Base-by-base conservation (phyloP, 805 yeast genomes). In the Suhomyces emberorum region DNA sequence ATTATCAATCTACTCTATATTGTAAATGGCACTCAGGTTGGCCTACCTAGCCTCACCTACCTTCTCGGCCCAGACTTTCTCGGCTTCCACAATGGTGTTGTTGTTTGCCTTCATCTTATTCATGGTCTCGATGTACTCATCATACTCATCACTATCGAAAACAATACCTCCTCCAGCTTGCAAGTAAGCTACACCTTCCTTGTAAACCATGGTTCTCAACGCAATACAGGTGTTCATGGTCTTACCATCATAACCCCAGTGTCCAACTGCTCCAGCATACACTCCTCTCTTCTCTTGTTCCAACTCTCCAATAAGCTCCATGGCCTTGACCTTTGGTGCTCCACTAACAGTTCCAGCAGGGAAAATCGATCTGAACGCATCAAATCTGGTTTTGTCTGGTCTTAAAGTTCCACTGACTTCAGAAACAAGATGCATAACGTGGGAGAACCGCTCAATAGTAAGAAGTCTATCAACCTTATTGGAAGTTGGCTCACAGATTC, bases 91-190 rank as follows among this genome's bases (percentile, higher is more conserved):
- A 56, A 93, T 82, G 10, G 97, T 88, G 46, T 78, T 77, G 61
- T 83, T 83, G 65, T 93, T 93, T 38, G 98, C 95, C 67, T 74
- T 79, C 95, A 93, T 88, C 69, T 93, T 93, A 72, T 93, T 93
- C 83, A 93, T 82, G 1, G 98, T 93, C 69, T 93, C 98, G 32
- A 88, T 69, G 60, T 88, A 93, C 67, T 93, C 98, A 44, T 91
- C 98, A 52, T 82, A 80, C 38, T 95, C 95, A 59, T 93, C 97
- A 45, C 95, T 83, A 59, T 93, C 98, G 58, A 71, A 82, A 16
- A 93, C 98, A 57, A 93, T 93, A 41, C 99, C 99, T 38, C 99
- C 99, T 46, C 99, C 98, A 2, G 98, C 98, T 70, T 93, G 99
- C 49, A 93, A 70, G 53, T 88, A 91, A 0, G 96, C 97, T 35